phyloP scores from a whole-genome alignment of 257 asterid species.

The Perilla frutescens region DNA sequence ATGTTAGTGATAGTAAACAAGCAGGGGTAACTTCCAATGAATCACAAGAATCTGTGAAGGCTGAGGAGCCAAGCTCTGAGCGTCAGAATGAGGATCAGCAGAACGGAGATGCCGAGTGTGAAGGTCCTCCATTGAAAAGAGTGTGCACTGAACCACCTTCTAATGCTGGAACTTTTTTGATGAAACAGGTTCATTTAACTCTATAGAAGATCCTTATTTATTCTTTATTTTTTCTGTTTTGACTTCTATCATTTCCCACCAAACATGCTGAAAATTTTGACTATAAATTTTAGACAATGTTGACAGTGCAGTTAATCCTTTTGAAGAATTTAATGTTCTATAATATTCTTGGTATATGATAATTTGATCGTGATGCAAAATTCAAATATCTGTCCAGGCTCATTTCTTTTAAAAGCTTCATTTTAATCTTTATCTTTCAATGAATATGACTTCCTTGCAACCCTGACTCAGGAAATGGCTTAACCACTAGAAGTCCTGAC shows the following conservation, averaged over 20 bases:
- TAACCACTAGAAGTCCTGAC: background rate
- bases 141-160: conserved; percentile 53
- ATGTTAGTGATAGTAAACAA: conserved; percentile 45
- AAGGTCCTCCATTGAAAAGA: conserved; percentile 69
- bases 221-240: conserved; percentile 19
- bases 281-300: conserved; percentile 11
- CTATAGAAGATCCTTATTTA: background rate
- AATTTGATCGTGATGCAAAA: conserved; percentile 10
- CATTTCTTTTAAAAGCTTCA: conserved; percentile 10
- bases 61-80: conserved; percentile 46
- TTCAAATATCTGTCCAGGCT: background rate
- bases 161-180: conserved; percentile 62
- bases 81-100: conserved; percentile 48
- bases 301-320: conserved; percentile 6
- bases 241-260: conserved; percentile 16
- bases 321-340: conserved; percentile 12
- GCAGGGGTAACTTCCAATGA: conserved; percentile 42
- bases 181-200: conserved; percentile 68
- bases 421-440: background rate
- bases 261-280: background rate
- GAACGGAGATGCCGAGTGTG: conserved; percentile 51
- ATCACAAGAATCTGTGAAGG: conserved; percentile 43
- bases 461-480: background rate
- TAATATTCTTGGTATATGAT: conserved; percentile 13
- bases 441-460: background rate